A percentile compares a stretch with the other conserved stretches of the same genome.
Conservation (phyloP, 108 stramenopile species). For the Aureococcus anophagefferens region DNA sequence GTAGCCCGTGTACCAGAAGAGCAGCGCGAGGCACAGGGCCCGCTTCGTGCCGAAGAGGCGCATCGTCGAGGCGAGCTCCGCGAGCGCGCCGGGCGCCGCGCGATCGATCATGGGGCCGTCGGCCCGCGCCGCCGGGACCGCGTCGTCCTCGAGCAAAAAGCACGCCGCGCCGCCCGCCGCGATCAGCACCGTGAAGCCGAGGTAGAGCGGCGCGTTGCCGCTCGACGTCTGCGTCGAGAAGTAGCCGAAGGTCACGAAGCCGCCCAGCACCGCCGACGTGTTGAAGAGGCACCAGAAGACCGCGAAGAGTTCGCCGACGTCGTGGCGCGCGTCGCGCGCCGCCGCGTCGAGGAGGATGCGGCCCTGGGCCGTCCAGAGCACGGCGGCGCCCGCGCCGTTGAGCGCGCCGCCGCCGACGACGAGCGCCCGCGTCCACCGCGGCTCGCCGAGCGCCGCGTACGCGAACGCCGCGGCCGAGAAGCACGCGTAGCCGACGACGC, state of each 20-base stretch:
- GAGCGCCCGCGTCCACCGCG: constrained; percentile 5
- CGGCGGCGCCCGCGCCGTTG: constrained; percentile 37
- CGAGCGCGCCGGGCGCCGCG: constrained; percentile 33
- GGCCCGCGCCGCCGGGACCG: no score
- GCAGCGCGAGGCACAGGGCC: constrained; percentile 23
- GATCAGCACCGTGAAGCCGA: constrained; percentile 39
- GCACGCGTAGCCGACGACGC: constrained; percentile 34
- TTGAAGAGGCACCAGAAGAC: constrained; percentile 49
- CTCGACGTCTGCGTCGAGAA: constrained; percentile 12
- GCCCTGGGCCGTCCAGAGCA: constrained; percentile 47
- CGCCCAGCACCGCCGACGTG: constrained; percentile 39
- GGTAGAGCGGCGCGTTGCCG: constrained; percentile 20
- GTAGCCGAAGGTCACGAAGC: constrained; percentile 38
- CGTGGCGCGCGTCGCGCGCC: constrained; percentile 11
- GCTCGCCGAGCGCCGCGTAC: constrained; percentile 20
- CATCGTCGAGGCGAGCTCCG: constrained; percentile 27
- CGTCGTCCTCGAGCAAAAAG: no score
- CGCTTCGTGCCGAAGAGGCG: constrained; percentile 23
- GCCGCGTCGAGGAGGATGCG: constrained; percentile 41
- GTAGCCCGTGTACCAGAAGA: constrained; percentile 52
- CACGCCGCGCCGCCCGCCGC: constrained; percentile 33
- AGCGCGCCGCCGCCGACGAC: constrained; percentile 36
- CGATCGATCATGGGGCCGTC: no score
- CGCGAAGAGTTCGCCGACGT: constrained; percentile 35
- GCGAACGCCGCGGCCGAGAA: constrained; percentile 28